Percentiles rank a stretch among this genome's conserved stretches.
phyloP scores from a whole-genome alignment of 306 rosid species.

The Oemleria cerasiformis region DNA sequence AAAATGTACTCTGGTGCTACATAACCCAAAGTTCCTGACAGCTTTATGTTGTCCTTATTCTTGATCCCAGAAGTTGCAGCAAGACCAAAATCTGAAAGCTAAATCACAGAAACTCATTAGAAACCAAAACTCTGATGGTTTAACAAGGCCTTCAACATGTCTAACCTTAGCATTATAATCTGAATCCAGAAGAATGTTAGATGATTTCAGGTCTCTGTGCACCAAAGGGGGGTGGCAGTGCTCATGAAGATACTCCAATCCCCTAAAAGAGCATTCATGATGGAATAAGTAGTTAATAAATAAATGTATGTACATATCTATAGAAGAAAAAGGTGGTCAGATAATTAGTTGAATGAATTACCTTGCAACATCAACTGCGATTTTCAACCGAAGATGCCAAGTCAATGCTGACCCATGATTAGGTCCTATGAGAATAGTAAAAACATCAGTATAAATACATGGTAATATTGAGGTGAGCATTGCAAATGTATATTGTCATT shows the following conservation, averaged over 20 bases:
- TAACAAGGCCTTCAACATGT: not conserved
- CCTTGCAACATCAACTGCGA: constrained; percentile 86
- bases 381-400: constrained; percentile 77
- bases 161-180: constrained; percentile 78
- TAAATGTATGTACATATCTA: not conserved
- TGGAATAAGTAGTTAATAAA: constrained; percentile 12
- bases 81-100: constrained; percentile 86
- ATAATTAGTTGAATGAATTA: constrained; percentile 23
- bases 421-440: constrained; percentile 51
- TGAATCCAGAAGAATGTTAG: constrained; percentile 83
- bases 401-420: constrained; percentile 58
- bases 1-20: constrained; percentile 82
- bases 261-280: constrained; percentile 44
- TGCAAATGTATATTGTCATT: not conserved
- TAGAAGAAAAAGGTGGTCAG: not conserved
- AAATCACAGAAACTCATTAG: constrained; percentile 41
- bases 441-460: constrained; percentile 6
- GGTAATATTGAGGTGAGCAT: not conserved
- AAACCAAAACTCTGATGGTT: not conserved
- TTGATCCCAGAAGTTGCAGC: constrained; percentile 62
- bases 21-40: constrained; percentile 70
- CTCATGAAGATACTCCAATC: constrained; percentile 89
- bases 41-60: constrained; percentile 55
- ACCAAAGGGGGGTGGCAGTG: constrained; percentile 75
- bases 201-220: constrained; percentile 73